These are phyloP conservation scores for Paramecium biaurelia DNA, from an alignment of 73 alveolate genomes.

Conservation along the genomic window DNA sequence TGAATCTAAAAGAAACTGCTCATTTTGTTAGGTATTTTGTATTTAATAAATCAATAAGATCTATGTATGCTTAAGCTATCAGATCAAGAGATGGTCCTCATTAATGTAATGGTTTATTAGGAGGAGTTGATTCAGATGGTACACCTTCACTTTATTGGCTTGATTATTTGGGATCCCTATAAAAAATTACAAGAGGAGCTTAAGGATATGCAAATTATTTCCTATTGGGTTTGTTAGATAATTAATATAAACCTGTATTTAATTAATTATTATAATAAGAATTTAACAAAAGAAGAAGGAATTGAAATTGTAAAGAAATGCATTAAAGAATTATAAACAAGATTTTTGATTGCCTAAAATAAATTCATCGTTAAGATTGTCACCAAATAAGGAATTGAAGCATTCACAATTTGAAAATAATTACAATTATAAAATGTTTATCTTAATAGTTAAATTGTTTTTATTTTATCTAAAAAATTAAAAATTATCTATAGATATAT, in stretches of 20 bases:
- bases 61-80: conserved; percentile 45
- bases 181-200: conserved; percentile 89
- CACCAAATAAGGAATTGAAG: conserved; percentile 88
- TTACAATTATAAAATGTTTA: neutral
- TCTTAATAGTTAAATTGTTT: neutral
- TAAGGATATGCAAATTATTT: conserved; percentile 96
- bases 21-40: conserved; percentile 83
- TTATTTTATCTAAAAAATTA: no score
- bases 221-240: conserved; percentile 87
- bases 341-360: conserved; percentile 86
- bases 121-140: conserved; percentile 83
- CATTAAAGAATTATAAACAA: conserved; percentile 80
- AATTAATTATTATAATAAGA: conserved; percentile 45
- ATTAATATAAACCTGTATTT: conserved; percentile 74
- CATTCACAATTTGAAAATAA: conserved; percentile 23
- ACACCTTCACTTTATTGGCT: conserved; percentile 89
- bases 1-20: conserved; percentile 88
- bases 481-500: no score
- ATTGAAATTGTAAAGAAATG: conserved; percentile 81
- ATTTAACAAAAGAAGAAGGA: conserved; percentile 89
- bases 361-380: conserved; percentile 84
- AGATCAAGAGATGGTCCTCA: conserved; percentile 90
- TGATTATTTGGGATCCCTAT: conserved; percentile 93
- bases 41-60: conserved; percentile 57
- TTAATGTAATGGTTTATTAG: conserved; percentile 82